Percentiles rank a stretch among this genome's conserved stretches.
Conservation (phyloP, 495 filamentous ascomycete genomes). For the Mytilinidion resinicola region DNA sequence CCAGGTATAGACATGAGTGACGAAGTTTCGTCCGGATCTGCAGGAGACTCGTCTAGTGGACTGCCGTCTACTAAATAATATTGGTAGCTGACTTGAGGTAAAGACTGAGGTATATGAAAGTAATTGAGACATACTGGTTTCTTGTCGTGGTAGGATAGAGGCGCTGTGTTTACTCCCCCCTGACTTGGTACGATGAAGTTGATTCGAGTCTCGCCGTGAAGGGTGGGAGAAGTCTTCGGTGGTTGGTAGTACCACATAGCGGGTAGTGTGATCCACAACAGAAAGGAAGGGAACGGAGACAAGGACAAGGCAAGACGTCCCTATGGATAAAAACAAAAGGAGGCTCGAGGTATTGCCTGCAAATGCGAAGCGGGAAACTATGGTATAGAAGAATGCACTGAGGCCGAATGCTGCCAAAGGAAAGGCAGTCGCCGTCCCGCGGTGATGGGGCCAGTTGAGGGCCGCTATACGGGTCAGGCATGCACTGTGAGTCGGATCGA, state of each 20-base stretch:
- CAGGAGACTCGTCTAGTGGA: slow-evolving; percentile 12
- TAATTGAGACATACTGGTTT: slow-evolving; percentile 22
- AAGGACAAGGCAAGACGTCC: slow-evolving; percentile 70
- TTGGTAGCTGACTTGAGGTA: slow-evolving; percentile 24
- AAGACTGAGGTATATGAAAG: slow-evolving; percentile 7
- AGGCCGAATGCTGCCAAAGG: slow-evolving; percentile 88
- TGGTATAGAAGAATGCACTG: slow-evolving; percentile 93
- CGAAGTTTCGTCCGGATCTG: slow-evolving; percentile 65
- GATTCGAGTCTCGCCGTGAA: slow-evolving; percentile 47
- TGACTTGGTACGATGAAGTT: slow-evolving; percentile 57
- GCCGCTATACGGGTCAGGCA: slow-evolving; percentile 57
- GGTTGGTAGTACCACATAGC: slow-evolving; percentile 61
- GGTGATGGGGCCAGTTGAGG: slow-evolving; percentile 83
- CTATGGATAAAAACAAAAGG: slow-evolving; percentile 69
- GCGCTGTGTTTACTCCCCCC: slow-evolving; percentile 35
- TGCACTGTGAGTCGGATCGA: background rate
- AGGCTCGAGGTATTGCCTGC: slow-evolving; percentile 66
- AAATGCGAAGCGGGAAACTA: slow-evolving; percentile 68
- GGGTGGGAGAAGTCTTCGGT: slow-evolving; percentile 32
- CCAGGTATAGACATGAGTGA: slow-evolving; percentile 66
- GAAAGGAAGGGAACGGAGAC: slow-evolving; percentile 74
- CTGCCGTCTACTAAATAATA: slow-evolving; percentile 17
- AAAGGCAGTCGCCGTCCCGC: slow-evolving; percentile 90
- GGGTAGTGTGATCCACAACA: slow-evolving; percentile 54
- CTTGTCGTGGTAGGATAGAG: slow-evolving; percentile 4